Evolutionary conservation across 108 stramenopile genomes (phyloP).

Genomic region (Fragilariopsis cylindrus): DNA sequence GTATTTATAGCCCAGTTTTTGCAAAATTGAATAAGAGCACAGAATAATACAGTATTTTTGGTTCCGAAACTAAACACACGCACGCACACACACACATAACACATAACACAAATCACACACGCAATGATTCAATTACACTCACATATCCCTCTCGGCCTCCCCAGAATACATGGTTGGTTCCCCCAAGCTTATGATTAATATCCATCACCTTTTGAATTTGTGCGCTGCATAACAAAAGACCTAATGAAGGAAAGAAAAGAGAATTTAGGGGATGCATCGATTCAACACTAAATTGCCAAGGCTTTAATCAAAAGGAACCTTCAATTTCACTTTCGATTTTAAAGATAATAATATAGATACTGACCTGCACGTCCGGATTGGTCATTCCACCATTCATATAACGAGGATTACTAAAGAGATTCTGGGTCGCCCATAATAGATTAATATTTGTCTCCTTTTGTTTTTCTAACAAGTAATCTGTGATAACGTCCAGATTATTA

Average conservation of each 20-base stretch:
- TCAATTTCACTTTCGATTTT: too few species aligned
- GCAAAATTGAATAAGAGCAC: too few species aligned
- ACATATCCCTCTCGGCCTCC: constrained; percentile 66
- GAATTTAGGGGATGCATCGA: too few species aligned
- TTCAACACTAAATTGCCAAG: too few species aligned
- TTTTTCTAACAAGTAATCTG: constrained; percentile 44
- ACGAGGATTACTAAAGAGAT: constrained; percentile 57
- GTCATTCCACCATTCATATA: constrained; percentile 76
- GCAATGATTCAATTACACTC: constrained; percentile 12
- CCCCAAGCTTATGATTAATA: constrained; percentile 58
- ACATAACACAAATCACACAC: not conserved
- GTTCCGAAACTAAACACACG: too few species aligned
- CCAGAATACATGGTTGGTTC: constrained; percentile 69
- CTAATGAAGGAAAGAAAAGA: too few species aligned
- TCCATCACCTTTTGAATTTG: constrained; percentile 68
- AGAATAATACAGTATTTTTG: too few species aligned
- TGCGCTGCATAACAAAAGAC: constrained; percentile 53
- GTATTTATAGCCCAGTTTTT: too few species aligned
- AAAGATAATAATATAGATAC: constrained; percentile 13
- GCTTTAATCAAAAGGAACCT: too few species aligned
- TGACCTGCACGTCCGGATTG: constrained; percentile 54
- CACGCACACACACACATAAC: too few species aligned
- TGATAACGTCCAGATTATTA: constrained; percentile 48
- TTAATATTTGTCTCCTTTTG: constrained; percentile 63
- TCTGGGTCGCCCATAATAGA: constrained; percentile 69